Percentiles rank a stretch among this genome's conserved stretches.
These are phyloP conservation scores for Glycine tomentella DNA, from an alignment of 306 rosid species.

Conservation along the genomic window DNA sequence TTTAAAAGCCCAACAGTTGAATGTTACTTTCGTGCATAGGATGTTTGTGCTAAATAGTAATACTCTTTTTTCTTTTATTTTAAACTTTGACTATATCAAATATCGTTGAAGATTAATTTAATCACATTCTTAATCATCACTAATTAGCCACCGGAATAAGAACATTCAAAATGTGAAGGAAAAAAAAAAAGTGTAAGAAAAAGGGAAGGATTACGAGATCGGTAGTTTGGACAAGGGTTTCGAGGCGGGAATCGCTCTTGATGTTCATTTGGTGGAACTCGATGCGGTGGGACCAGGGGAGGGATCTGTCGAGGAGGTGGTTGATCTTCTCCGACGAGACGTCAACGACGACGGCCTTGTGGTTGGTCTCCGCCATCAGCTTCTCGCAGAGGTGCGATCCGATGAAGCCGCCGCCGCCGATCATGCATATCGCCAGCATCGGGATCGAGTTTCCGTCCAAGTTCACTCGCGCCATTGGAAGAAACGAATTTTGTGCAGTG, in stretches of 20 bases:
- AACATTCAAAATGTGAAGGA: not conserved
- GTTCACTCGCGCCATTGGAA: constrained; percentile 57
- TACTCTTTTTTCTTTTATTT: no score
- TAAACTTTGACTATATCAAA: not conserved
- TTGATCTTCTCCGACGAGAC: constrained; percentile 79
- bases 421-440: constrained; percentile 78
- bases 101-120: not conserved
- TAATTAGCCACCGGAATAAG: not conserved
- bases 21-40: no score
- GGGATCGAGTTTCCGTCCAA: constrained; percentile 68
- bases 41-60: not conserved
- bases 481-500: not conserved
- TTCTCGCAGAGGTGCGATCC: constrained; percentile 92
- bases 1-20: no score
- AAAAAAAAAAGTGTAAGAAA: constrained; percentile 37
- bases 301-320: constrained; percentile 65
- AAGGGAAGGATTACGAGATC: constrained; percentile 66
- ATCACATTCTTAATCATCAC: not conserved
- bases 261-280: constrained; percentile 90
- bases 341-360: constrained; percentile 73
- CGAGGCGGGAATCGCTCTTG: constrained; percentile 85
- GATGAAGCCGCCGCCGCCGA: constrained; percentile 91
- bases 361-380: constrained; percentile 73
- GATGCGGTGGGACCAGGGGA: constrained; percentile 73
- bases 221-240: constrained; percentile 74